phyloP scores from a whole-genome alignment of 345 rosid species.

The Acer campestre region DNA sequence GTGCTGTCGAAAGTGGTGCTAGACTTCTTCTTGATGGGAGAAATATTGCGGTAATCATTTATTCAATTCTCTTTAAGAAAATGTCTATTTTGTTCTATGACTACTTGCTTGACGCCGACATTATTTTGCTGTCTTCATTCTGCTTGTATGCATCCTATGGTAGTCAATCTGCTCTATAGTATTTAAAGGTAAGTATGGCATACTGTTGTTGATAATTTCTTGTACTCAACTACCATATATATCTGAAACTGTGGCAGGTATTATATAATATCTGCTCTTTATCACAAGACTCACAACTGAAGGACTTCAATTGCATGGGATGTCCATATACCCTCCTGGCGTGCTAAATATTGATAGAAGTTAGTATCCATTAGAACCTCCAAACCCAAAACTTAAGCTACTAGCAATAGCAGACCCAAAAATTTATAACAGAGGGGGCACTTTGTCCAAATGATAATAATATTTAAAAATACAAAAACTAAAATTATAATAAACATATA shows the following conservation, averaged over 20 bases:
- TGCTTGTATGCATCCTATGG: conserved; percentile 4
- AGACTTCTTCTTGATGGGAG: conserved; percentile 47
- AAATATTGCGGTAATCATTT: conserved; percentile 30
- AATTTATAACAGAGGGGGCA: neutral
- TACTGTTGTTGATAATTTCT: neutral
- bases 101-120: neutral
- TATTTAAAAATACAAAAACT: neutral
- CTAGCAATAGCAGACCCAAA: neutral
- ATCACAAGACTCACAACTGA: too few relatives aligned
- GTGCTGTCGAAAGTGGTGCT: conserved; percentile 38
- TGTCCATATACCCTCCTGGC: neutral
- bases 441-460: neutral
- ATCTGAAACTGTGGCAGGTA: neutral
- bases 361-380: neutral
- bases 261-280: too few relatives aligned
- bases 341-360: neutral
- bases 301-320: neutral
- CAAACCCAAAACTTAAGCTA: neutral
- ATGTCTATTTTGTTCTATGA: conserved; percentile 8
- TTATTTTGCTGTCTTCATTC: neutral
- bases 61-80: conserved; percentile 9
- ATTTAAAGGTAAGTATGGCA: conserved; percentile 6
- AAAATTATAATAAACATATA: too few relatives aligned
- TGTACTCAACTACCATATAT: neutral
- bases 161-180: conserved; percentile 10